Conservation (phyloP, 305 asterid genomes). For the Fraxinus sp. region DNA sequence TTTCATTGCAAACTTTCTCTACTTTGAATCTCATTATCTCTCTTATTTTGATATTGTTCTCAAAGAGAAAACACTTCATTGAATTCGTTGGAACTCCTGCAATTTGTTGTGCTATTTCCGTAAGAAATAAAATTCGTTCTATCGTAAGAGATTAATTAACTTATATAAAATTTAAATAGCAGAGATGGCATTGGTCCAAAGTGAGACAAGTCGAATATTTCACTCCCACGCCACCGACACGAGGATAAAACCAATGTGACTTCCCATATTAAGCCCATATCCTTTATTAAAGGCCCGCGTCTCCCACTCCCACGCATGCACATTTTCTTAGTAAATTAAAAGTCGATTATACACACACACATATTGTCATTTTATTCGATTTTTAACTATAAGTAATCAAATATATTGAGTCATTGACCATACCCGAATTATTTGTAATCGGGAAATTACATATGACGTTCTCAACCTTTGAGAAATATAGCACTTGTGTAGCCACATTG, state of each 20-base stretch:
- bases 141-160: not conserved
- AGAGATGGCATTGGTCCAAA: slow-evolving; percentile 38
- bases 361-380: not conserved
- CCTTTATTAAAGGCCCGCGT: slow-evolving; percentile 2
- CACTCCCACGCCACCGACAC: slow-evolving; percentile 50
- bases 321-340: not conserved
- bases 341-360: not conserved
- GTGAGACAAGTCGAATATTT: slow-evolving; percentile 55
- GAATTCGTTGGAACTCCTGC: no score
- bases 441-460: not conserved
- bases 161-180: slow-evolving; percentile 8
- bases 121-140: no score
- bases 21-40: no score
- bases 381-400: not conserved
- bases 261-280: slow-evolving; percentile 28
- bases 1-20: no score
- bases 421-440: not conserved
- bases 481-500: not conserved
- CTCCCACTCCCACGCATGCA: not conserved
- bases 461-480: not conserved
- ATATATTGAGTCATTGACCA: not conserved
- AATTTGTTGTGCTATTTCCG: no score
- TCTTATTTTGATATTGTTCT: no score
- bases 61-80: no score
- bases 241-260: slow-evolving; percentile 33